phyloP scores from a whole-genome alignment of 345 rosid species.

The Clarkia xantiana region DNA sequence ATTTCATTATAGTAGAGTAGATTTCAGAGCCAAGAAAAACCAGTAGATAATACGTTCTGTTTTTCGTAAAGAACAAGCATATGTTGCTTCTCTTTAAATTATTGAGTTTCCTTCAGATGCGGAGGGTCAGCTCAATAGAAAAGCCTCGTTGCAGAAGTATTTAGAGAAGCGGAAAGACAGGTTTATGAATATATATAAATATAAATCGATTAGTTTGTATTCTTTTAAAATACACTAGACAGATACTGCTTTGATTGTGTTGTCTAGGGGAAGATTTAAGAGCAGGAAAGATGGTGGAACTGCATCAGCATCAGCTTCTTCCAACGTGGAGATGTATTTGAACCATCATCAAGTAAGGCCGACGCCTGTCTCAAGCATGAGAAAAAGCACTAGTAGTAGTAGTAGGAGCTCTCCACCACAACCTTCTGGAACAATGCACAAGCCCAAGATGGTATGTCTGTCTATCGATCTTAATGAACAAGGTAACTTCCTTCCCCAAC shows the following conservation, averaged over 20 bases:
- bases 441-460: constrained; percentile 19
- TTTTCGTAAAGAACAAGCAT: too few species aligned
- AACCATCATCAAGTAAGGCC: constrained; percentile 31
- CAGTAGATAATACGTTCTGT: too few species aligned
- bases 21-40: too few species aligned
- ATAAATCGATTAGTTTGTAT: too few species aligned
- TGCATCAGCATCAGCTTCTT: too few species aligned
- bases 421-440: constrained; percentile 19
- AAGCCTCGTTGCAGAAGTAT: constrained; percentile 56
- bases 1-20: too few species aligned
- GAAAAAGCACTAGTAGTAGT: constrained; percentile 11
- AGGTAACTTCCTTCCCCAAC: constrained; percentile 19
- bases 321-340: constrained; percentile 43
- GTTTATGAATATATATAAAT: constrained; percentile 14
- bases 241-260: neutral
- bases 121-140: constrained; percentile 60
- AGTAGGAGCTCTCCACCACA: constrained; percentile 24
- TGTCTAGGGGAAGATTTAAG: constrained; percentile 44
- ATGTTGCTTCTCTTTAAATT: too few species aligned
- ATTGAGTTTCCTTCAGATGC: constrained; percentile 24
- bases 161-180: constrained; percentile 70
- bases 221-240: too few species aligned
- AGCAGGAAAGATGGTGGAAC: constrained; percentile 38
- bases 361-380: constrained; percentile 20
- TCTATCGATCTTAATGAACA: constrained; percentile 47